phyloP scores from a whole-genome alignment of 345 rosid genomes.

The Moricandia moricandioides region DNA sequence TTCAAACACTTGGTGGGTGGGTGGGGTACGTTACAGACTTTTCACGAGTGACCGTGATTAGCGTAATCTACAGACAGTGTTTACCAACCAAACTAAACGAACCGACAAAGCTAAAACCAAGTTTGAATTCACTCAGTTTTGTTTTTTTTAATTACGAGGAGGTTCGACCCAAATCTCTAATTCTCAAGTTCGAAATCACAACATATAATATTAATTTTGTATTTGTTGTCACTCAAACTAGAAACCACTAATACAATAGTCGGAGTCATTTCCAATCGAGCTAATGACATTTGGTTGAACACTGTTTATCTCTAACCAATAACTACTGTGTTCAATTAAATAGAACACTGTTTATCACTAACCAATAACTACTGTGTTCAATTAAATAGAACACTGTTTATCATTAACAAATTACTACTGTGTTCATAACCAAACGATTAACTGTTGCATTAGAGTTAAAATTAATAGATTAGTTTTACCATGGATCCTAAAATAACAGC shows the following conservation, averaged over 20 bases:
- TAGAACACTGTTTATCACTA: background rate
- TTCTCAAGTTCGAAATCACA: too few relatives aligned
- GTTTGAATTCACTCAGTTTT: too few relatives aligned
- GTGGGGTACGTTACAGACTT: background rate
- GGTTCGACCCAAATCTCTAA: too few relatives aligned
- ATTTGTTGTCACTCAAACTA: too few relatives aligned
- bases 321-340: background rate
- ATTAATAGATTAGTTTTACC: slow-evolving; percentile 35
- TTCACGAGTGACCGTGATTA: slow-evolving; percentile 24
- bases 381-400: background rate
- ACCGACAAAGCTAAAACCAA: background rate
- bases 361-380: background rate
- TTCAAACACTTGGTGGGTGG: slow-evolving; percentile 24
- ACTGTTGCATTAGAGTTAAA: background rate
- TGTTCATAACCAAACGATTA: too few relatives aligned
- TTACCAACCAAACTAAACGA: slow-evolving; percentile 11
- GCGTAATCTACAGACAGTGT: background rate
- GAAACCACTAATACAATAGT: too few relatives aligned
- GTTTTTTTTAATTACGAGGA: too few relatives aligned
- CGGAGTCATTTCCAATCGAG: too few relatives aligned
- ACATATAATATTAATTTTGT: too few relatives aligned
- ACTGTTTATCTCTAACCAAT: too few relatives aligned
- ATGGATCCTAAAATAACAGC: slow-evolving; percentile 87
- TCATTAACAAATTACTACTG: too few relatives aligned
- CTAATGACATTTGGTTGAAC: too few relatives aligned